phyloP scores from a whole-genome alignment of 2,329 filamentous ascomycete species.

The Stachybotrys chartarum region DNA sequence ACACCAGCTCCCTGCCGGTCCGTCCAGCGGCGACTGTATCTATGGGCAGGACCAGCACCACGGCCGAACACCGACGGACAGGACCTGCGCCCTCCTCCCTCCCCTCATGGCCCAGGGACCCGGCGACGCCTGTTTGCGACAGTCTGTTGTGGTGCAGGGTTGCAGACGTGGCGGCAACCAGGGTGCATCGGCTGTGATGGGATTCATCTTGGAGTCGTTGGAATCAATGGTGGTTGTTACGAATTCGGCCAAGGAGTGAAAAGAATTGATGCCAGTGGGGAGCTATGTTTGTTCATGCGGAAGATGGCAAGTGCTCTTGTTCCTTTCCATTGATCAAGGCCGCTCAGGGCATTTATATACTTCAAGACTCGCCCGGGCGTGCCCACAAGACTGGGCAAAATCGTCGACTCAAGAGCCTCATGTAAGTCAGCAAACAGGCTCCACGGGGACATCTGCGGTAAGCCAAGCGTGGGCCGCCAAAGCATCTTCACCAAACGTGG shows the following conservation, averaged over 20 bases:
- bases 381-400: too few relatives aligned
- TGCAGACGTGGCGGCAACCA: slow-evolving; percentile 1
- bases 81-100: background rate
- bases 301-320: background rate
- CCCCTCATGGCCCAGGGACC: background rate
- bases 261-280: too few relatives aligned
- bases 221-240: background rate
- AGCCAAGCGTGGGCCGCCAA: background rate
- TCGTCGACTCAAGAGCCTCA: background rate
- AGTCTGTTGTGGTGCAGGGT: slow-evolving; percentile 1
- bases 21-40: background rate
- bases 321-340: background rate
- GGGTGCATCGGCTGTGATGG: background rate
- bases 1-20: too few relatives aligned
- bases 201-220: background rate
- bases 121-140: background rate
- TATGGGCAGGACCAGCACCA: slow-evolving; percentile 1
- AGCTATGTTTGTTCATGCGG: too few relatives aligned
- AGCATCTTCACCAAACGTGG: background rate
- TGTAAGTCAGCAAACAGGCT: background rate
- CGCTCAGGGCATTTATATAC: background rate
- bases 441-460: background rate
- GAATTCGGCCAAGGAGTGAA: background rate
- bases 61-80: background rate
- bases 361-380: background rate